Base-by-base conservation (phyloP, 768 basidiomycete genomes). In the Boletales sp. region DNA sequence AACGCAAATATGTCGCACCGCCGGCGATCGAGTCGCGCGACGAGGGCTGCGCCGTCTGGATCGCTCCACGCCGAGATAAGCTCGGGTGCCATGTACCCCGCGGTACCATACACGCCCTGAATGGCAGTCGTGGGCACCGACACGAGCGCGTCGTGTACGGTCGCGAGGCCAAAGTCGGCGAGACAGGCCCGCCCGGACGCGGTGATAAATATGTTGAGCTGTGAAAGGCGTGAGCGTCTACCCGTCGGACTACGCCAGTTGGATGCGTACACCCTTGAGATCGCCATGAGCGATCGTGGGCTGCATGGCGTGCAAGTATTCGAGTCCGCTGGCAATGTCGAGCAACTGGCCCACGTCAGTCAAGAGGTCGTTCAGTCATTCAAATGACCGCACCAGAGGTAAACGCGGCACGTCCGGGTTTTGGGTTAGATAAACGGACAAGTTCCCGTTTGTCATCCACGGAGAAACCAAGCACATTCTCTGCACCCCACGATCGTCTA, bases 231-330 rank as follows among this genome's bases (percentile, higher is more conserved):
- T 61, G 12, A 60, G 35, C 10, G 4, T 31, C 42, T 38, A 10
- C 12, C 8, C 14, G 5, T 32, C 12, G 3, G 7, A 39, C 24
- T 8, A 43, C 2, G 18, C 14, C 24, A n/a, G 21, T 15, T 27
- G 24, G 37, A 34, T 10, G 51, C 72, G 53, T 45, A 76, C 75
- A 29, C 69, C 69, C 57, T 74, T 76, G 18, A 76, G 50, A 46
- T 76, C 75, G 10, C 75, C 74, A 17, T 76, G 74, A 12, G 70
- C 53, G 14, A 77, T 66, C 1, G 75, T 73, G 21, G 72, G 72
- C 30, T 64, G 48, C 51, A 67, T 61, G 8, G 59, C 58, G 44
- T 77, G 75, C 18, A 76, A 57, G 48, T 73, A 74, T 34, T 61
- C 59, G 8, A 76, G 51, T 18, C 72, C 75, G 2, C 38, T 52